A percentile compares a stretch with the other conserved stretches of the same genome.
Evolutionary conservation across 768 basidiomycete genomes (phyloP).

Genomic region (Peribolospora kevripleyi): DNA sequence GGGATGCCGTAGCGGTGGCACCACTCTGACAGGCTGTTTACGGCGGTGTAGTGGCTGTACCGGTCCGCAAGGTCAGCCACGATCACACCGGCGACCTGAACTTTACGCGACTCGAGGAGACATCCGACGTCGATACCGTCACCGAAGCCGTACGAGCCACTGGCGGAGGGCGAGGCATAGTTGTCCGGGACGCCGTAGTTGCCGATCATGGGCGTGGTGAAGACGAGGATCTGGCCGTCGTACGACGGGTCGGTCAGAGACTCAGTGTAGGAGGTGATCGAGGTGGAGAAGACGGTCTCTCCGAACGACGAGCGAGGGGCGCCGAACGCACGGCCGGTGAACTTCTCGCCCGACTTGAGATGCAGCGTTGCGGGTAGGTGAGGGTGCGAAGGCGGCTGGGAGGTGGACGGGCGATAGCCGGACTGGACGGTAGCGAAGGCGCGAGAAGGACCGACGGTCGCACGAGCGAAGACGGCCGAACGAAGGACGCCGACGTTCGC

Average conservation of each 20-base stretch:
- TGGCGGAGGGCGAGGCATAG: conserved; percentile 36
- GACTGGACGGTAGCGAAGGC: not conserved
- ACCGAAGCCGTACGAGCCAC: conserved; percentile 26
- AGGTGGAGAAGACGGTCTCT: conserved; percentile 96
- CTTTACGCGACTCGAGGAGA: conserved; percentile 59
- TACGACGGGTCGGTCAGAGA: conserved; percentile 99
- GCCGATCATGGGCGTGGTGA: conserved; percentile 92
- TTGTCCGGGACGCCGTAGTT: conserved; percentile 93
- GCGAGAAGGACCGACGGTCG: not conserved
- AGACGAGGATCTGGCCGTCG: conserved; percentile 90
- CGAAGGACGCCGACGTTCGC: not conserved
- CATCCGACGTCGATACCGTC: conserved; percentile 35
- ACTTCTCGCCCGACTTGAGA: conserved; percentile 81
- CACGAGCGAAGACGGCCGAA: not conserved
- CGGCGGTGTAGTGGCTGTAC: conserved; percentile 81
- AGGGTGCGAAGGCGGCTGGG: conserved; percentile 7
- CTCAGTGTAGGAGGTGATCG: conserved; percentile 97
- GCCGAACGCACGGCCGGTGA: conserved; percentile 71
- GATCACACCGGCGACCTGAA: conserved; percentile 78
- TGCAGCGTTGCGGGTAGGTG: conserved; percentile 58
- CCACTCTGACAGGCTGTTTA: conserved; percentile 82
- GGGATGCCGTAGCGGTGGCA: conserved; percentile 72
- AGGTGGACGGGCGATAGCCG: conserved; percentile 2
- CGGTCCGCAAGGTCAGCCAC: conserved; percentile 86
- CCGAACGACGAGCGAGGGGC: conserved; percentile 66